Evolutionary conservation across 176 grass and related monocot species (phyloP).

Genomic region (Oryza rufipogon): DNA sequence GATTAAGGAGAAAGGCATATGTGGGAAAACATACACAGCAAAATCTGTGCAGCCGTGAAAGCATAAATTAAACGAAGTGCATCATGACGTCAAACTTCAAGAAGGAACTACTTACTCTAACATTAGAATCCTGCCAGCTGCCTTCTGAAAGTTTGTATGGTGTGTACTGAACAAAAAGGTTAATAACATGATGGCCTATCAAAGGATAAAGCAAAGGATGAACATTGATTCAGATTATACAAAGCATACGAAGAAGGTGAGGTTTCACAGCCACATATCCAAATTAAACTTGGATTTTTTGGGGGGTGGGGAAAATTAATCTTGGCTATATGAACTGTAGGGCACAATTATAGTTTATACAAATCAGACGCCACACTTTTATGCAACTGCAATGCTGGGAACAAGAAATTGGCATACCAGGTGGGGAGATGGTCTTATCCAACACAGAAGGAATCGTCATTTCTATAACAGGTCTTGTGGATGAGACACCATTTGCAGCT

Average conservation of each 20-base stretch:
- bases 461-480: conserved; percentile 94
- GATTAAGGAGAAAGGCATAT: background rate
- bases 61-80: conserved; percentile 3
- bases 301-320: background rate
- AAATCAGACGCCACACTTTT: background rate
- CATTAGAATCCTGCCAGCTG: conserved; percentile 78
- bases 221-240: conserved; percentile 14
- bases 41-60: background rate
- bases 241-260: conserved; percentile 10
- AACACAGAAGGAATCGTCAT: conserved; percentile 98
- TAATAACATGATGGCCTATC: conserved; percentile 92
- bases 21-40: conserved; percentile 8
- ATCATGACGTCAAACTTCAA: conserved; percentile 20
- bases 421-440: conserved; percentile 93
- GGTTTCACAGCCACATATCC: conserved; percentile 11
- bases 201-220: conserved; percentile 36
- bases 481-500: conserved; percentile 71
- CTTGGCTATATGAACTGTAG: conserved; percentile 15
- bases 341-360: conserved; percentile 21
- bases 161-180: conserved; percentile 96
- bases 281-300: conserved; percentile 9
- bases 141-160: conserved; percentile 84
- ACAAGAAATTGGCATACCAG: conserved; percentile 55
- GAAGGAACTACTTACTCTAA: conserved; percentile 78
- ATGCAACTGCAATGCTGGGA: background rate